Evolutionary conservation across 345 rosid species (phyloP), one percentile per base, ranked within the genome.

Genomic region (Euphorbia lathyris): DNA sequence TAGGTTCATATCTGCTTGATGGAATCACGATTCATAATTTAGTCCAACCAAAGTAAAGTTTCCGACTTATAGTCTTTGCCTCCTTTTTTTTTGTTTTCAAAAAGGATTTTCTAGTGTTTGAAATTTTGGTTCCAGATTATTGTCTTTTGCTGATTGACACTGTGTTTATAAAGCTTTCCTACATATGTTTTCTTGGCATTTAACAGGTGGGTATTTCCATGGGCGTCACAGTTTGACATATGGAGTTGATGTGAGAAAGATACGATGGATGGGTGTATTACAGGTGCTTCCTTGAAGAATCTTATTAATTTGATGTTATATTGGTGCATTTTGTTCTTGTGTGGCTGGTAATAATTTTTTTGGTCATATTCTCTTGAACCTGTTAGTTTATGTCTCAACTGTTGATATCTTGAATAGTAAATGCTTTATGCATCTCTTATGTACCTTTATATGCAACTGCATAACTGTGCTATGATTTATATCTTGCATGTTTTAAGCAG

Each of bases 261-360:
- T 86, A 62, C 85, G 90, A 20, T 82, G 86, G 90, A 40, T 86
- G 62, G 90, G 90, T 45, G 82, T 86, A 13, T 75, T 84, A n/a
- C 90, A 86, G 87, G 88, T 86, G 68, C 48, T 14, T 47, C 42
- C 36, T n/a, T 50, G 17, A 32, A 32, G 42, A 20, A 72, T 42
- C 57, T 5, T 9, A 47, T 58, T 25, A 26, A 17, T 26, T 27
- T 43, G 20, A 34, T 19, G 5, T 43, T 60, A 2, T 64, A 61
- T 66, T 45, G 7, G 12, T 58, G 8, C 26, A 40, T 11, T 36
- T 32, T 30, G 7, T 50, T 59, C 2, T 34, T 63, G 9, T 23
- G 26, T n/a, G 40, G 50, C 27, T 43, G 29, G 22, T 12, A 4
- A 36, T 0, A 52, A 5, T 27, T 42, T 2, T 42, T 65, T 42